A percentile compares a stretch with the other conserved stretches of the same genome.
These are phyloP conservation scores for Haematococcus sp. DNA, from an alignment of 139 green algal genomes.

Conservation along the genomic window DNA sequence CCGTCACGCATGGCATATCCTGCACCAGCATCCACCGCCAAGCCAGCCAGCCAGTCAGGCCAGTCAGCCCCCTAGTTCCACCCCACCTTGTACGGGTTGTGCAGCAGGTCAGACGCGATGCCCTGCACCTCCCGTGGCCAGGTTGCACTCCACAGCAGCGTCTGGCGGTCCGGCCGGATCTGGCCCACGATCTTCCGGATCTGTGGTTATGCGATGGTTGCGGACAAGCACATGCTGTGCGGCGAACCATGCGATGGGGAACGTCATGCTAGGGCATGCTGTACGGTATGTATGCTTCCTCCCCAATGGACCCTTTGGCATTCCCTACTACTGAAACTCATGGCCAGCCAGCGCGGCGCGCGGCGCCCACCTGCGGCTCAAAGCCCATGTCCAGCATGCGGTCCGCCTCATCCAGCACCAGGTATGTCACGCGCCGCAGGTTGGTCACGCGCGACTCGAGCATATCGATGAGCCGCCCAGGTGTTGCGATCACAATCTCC, in stretches of 20 bases:
- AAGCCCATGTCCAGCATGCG: constrained; percentile 98
- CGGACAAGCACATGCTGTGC: background rate
- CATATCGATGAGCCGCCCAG: constrained; percentile 86
- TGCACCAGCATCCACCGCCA: too few species aligned
- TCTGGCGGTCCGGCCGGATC: constrained; percentile 90
- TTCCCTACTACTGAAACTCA: too few species aligned
- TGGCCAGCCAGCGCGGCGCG: too few species aligned
- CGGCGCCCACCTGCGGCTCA: constrained; percentile 79
- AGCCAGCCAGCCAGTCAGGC: too few species aligned
- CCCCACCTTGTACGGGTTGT: constrained; percentile 77
- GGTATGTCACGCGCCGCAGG: constrained; percentile 78
- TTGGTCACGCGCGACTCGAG: constrained; percentile 69
- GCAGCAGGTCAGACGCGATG: constrained; percentile 83
- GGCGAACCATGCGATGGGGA: background rate
- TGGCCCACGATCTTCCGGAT: constrained; percentile 55
- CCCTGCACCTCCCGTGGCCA: constrained; percentile 91
- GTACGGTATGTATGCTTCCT: too few species aligned
- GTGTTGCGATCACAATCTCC: constrained; percentile 92
- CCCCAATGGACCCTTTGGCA: too few species aligned
- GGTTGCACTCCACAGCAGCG: constrained; percentile 93
- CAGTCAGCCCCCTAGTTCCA: too few species aligned
- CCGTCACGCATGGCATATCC: too few species aligned
- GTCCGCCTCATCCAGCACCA: constrained; percentile 95
- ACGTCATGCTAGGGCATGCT: background rate
- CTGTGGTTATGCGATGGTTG: too few species aligned